Conservation (phyloP, 345 rosid species). For the Triadica sebifera region DNA sequence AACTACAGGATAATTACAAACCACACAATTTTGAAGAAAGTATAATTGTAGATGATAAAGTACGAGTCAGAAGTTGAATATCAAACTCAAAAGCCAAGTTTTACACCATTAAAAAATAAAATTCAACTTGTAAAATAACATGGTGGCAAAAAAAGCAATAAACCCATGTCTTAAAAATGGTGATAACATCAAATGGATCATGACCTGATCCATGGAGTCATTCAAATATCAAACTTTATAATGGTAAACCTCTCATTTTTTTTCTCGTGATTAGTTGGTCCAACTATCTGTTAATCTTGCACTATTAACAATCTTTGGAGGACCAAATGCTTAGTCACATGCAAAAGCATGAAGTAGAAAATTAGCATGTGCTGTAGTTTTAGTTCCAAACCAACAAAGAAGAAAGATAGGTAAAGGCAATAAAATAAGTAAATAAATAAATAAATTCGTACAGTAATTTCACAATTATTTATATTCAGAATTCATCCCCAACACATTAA, state of each 20-base stretch:
- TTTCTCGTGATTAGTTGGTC: not conserved
- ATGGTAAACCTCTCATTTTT: not conserved
- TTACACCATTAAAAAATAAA: not conserved
- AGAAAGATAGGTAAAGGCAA: slow-evolving; percentile 1
- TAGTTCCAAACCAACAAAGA: not conserved
- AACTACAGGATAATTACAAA: not conserved
- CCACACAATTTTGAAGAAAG: not conserved
- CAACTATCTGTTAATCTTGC: not conserved
- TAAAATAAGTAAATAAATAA: no score
- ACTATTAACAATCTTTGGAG: not conserved
- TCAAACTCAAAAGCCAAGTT: not conserved
- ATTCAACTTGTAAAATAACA: no score
- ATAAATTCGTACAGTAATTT: not conserved
- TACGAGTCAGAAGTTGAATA: not conserved
- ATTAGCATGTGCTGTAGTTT: not conserved
- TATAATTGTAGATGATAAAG: not conserved
- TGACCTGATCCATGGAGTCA: not conserved
- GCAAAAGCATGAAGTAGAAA: not conserved
- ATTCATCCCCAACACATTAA: not conserved
- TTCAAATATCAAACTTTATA: not conserved
- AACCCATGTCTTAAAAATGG: not conserved
- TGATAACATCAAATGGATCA: not conserved
- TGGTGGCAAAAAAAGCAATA: not conserved
- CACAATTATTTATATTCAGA: not conserved
- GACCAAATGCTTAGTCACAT: not conserved